Evolutionary conservation across 768 basidiomycete species (phyloP).

Genomic region (Collybia sp.): DNA sequence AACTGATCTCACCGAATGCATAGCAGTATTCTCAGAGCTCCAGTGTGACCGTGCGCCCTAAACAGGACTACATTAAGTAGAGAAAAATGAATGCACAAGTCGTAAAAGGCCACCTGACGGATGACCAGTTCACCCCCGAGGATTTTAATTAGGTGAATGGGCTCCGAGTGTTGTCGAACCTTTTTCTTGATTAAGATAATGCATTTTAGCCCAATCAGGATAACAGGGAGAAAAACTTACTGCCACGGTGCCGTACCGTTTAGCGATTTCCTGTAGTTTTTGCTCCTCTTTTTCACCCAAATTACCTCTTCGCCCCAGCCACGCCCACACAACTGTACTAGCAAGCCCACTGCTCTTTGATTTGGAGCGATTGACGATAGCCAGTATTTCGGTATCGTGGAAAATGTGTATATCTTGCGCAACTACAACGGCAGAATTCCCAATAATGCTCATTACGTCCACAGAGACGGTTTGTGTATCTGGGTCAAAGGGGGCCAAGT

Average conservation of each 20-base stretch:
- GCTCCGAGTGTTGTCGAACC: constrained; percentile 61
- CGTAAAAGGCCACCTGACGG: constrained; percentile 53
- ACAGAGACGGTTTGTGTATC: constrained; percentile 62
- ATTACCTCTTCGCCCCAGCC: constrained; percentile 57
- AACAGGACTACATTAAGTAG: constrained; percentile 1
- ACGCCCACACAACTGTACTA: constrained; percentile 69
- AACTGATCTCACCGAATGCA: constrained; percentile 64
- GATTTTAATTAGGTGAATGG: constrained; percentile 52
- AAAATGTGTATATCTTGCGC: constrained; percentile 48
- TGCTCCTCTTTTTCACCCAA: constrained; percentile 56
- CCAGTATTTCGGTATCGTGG: constrained; percentile 70
- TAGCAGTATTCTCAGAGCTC: constrained; percentile 75
- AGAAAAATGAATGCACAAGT: not conserved
- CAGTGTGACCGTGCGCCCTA: constrained; percentile 73
- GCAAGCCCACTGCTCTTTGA: constrained; percentile 61
- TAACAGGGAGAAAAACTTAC: constrained; percentile 33
- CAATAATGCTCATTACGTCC: constrained; percentile 60
- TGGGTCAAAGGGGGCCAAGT: constrained; percentile 12
- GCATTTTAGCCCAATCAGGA: constrained; percentile 2
- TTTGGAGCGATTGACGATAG: constrained; percentile 67
- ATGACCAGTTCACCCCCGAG: constrained; percentile 71
- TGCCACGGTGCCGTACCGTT: constrained; percentile 62
- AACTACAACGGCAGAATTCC: constrained; percentile 42
- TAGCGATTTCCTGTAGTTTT: constrained; percentile 67
- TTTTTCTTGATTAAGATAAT: constrained; percentile 22